Base-by-base conservation (phyloP, 345 rosid species). In the Rhodomyrtus tomentosa region DNA sequence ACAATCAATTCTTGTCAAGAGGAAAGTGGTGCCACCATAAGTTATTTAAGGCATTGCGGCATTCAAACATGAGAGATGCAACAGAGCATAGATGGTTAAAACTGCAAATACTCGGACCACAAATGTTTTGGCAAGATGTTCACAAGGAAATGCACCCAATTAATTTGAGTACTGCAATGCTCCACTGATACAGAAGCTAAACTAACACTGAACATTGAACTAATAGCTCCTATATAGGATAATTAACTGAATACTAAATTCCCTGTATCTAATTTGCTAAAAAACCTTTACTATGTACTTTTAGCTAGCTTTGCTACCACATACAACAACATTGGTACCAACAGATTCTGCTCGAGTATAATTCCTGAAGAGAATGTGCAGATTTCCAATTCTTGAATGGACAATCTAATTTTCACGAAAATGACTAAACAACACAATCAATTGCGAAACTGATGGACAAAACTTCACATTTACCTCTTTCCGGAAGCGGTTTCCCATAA, bases 401-500 rank as follows among this genome's bases (percentile, higher is more conserved):
- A 36, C 25, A 68, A 68, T 1, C 45, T 68, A 36, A 68, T 36
- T 36, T 68, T 4, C 79, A 68, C 7, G 0, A 62, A 59, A 15
- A 62, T 62, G 5, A 68, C 45, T 4, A 68, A 15, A 68, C 13
- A 18, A 20, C 13, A 36, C 25, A 68, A 36, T 36, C 45, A 9
- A 68, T 68, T 36, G 79, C 1, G 1, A 4, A 36, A 68, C 79
- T 18, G 45, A 36, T 36, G 0, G 0, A 40, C 45, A 36, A 8
- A 68, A 32, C 79, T 68, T 68, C 45, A 36, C 18, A 27, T 85
- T 88, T 88, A 97, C 99, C 88, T 97, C 99, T 89, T 96, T 97
- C 82, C 98, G 92, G 86, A 91, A 97, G 10, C 99, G 95, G 87
- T 97, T 97, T 7, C 99, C 99, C 99, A 97, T 97, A 90, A 97